Evolutionary conservation across 768 basidiomycete genomes (phyloP), one percentile per base, ranked within the genome.

Genomic region (Leucosporidium creatinivorum): DNA sequence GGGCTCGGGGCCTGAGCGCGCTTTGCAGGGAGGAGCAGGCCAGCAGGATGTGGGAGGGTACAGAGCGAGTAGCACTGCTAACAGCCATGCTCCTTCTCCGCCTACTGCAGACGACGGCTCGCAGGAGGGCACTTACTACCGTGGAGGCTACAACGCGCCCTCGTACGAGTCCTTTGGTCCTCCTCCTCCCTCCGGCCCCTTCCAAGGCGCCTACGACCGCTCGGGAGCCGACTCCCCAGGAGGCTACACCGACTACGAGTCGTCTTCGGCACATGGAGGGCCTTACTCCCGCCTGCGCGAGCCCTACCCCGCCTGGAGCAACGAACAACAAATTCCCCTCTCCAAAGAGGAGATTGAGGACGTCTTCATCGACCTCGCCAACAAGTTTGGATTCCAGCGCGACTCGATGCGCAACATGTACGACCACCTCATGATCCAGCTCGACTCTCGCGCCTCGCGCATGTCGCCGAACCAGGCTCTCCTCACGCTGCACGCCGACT

Each of bases 341-440:
- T 93, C 92, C 25, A 97, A 98, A 82, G 96, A 99, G 79, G 96
- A 97, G 81, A 97, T 98, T 64, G 94, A 98, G 78, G 96, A 99
- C 77, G 91, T 99, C 59, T 91, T 98, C 77, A 85, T 97, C 60
- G 96, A 98, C 81, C 83, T 99, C 44, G 88, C 92, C 31, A 93
- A 97, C 83, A 99, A 98, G 80, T 99, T 98, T 80, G 96, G 96
- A 69, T 99, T 99, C 77, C 96, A 93, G 39, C 83, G 87, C 65
- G 92, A 93, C 78, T 89, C 88, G 21, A 93, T 91, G 90, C 83
- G 91, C 68, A 98, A 91, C 83, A 96, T 91, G 87, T 99, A 94
- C 79, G 96, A 98, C 81, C 96, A 94, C 79, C 80, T 94, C 66
- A 97, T 99, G 94, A 93, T 96, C 76, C 85, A 90, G 56, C 85